A percentile compares a stretch with the other conserved stretches of the same genome.
These are phyloP conservation scores for Gamarada debralockiae DNA, from an alignment of 495 filamentous ascomycete genomes.

Conservation along the genomic window DNA sequence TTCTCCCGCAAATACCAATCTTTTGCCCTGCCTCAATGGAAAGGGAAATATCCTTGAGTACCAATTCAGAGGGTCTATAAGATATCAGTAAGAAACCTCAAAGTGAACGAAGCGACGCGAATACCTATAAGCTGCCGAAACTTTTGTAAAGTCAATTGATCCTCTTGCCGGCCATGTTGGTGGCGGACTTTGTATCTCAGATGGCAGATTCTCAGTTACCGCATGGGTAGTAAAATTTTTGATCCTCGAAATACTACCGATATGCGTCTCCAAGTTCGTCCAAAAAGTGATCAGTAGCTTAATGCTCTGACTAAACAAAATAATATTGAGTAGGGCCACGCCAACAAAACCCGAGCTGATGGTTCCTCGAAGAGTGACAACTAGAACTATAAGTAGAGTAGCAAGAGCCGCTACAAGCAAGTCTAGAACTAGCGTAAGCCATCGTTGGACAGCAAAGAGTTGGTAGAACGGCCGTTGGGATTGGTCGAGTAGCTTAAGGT, in stretches of 20 bases:
- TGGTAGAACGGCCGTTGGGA: constrained; percentile 46
- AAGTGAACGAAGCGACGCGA: neutral
- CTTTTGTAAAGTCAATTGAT: constrained; percentile 43
- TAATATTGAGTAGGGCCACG: constrained; percentile 42
- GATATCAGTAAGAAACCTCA: constrained; percentile 29
- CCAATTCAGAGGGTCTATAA: constrained; percentile 31
- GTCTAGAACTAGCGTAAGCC: constrained; percentile 46
- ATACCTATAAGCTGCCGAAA: constrained; percentile 33
- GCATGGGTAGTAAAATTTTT: constrained; percentile 14
- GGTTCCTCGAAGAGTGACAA: constrained; percentile 26
- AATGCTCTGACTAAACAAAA: constrained; percentile 24
- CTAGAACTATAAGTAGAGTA: constrained; percentile 33
- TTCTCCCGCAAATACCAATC: constrained; percentile 16
- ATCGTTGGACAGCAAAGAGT: constrained; percentile 49
- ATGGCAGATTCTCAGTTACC: neutral
- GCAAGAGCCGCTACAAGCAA: constrained; percentile 40
- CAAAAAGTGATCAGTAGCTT: constrained; percentile 25
- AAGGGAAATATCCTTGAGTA: constrained; percentile 25
- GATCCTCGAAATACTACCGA: constrained; percentile 34
- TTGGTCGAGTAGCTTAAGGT: constrained; percentile 48
- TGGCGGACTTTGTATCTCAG: neutral
- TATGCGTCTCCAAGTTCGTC: constrained; percentile 34
- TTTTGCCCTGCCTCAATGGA: constrained; percentile 25
- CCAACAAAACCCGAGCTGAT: constrained; percentile 47
- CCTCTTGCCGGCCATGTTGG: constrained; percentile 31